Percentiles rank a stretch among this genome's conserved stretches.
phyloP scores from a whole-genome alignment of 768 basidiomycete species.

The Suillus variegatus region DNA sequence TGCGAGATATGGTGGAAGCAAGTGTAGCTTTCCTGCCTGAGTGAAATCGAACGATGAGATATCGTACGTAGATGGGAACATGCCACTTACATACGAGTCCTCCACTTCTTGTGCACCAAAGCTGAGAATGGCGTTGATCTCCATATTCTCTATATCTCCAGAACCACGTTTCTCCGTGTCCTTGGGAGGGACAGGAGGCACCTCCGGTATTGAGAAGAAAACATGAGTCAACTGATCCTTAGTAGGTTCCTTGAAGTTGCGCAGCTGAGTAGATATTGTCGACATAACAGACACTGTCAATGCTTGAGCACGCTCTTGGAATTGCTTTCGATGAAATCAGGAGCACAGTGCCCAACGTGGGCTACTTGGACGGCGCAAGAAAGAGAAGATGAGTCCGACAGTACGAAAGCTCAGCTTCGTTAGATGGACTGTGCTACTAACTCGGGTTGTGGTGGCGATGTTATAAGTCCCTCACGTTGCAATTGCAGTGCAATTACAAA shows the following conservation, averaged over 20 bases:
- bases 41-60: conserved; percentile 4
- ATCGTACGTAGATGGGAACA: not conserved
- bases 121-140: conserved; percentile 87
- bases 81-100: conserved; percentile 83
- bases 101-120: conserved; percentile 78
- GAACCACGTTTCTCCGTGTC: conserved; percentile 29
- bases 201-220: conserved; percentile 82
- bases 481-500: conserved; percentile 21
- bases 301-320: conserved; percentile 3
- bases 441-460: conserved; percentile 13
- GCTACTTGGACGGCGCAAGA: conserved; percentile 4
- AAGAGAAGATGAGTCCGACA: conserved; percentile 4
- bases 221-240: conserved; percentile 83
- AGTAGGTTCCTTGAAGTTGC: conserved; percentile 90
- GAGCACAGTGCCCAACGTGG: conserved; percentile 4
- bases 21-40: conserved; percentile 90
- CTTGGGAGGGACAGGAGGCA: conserved; percentile 18
- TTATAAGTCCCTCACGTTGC: conserved; percentile 8
- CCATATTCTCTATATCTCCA: conserved; percentile 66
- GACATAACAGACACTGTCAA: conserved; percentile 48
- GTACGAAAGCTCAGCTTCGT: conserved; percentile 3
- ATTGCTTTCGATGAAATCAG: conserved; percentile 6
- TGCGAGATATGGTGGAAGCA: conserved; percentile 87
- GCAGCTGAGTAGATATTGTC: conserved; percentile 83
- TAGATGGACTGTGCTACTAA: not conserved